A percentile compares a stretch with the other conserved stretches of the same genome.
These are phyloP conservation scores for Saccharomyces hybrid DNA, from an alignment of 1,139 yeast species.

Conservation along the genomic window DNA sequence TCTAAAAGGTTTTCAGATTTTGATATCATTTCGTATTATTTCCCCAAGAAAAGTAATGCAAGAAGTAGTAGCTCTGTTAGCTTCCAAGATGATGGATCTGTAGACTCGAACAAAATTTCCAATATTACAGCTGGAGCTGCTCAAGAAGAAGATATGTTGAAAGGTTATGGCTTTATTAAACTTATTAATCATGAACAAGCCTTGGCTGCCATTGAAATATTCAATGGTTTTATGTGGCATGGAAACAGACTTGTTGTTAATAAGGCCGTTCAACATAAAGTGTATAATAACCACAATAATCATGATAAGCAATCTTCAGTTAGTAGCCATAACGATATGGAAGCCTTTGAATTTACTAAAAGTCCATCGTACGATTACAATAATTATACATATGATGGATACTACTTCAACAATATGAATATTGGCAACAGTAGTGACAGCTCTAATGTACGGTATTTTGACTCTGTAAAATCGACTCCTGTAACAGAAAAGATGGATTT, in stretches of 20 bases:
- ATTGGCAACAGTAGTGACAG: not conserved
- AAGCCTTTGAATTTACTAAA: not conserved
- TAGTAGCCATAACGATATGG: not conserved
- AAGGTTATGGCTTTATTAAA: conserved; percentile 45
- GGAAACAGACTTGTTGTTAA: conserved; percentile 26
- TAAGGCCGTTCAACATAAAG: conserved; percentile 27
- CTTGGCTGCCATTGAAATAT: conserved; percentile 35
- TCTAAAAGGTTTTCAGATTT: conserved; percentile 11
- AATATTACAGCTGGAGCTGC: conserved; percentile 1
- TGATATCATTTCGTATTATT: conserved; percentile 24
- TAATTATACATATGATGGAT: not conserved
- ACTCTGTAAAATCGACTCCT: not conserved
- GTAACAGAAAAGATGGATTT: not conserved
- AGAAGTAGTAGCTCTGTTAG: conserved; percentile 2
- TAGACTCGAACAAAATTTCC: not conserved
- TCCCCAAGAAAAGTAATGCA: conserved; percentile 19
- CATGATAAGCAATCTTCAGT: not conserved
- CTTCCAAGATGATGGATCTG: not conserved
- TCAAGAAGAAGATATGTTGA: conserved; percentile 21
- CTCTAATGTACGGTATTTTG: not conserved
- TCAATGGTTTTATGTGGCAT: conserved; percentile 31
- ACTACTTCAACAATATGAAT: not conserved
- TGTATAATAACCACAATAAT: not conserved
- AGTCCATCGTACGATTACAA: not conserved
- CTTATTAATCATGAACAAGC: conserved; percentile 37